phyloP scores from a whole-genome alignment of 2,329 filamentous ascomycete species.

The Nigrograna mackinnonii region DNA sequence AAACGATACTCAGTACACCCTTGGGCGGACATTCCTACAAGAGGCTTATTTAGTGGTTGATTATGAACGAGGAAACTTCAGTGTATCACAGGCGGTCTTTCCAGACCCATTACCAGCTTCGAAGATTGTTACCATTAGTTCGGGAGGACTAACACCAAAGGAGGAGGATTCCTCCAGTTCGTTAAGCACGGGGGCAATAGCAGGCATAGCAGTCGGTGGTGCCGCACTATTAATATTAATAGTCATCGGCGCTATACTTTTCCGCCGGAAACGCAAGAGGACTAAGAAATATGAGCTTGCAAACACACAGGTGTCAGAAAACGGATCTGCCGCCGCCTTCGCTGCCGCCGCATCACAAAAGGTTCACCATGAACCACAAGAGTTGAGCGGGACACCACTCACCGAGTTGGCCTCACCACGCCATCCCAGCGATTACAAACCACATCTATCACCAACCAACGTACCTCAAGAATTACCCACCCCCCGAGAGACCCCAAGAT shows the following conservation, averaged over 20 bases:
- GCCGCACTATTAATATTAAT: constrained; percentile 19
- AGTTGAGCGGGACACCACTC: constrained; percentile 13
- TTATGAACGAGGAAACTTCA: constrained; percentile 51
- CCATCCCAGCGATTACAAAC: constrained; percentile 16
- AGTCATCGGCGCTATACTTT: constrained; percentile 21
- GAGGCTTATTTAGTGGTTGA: constrained; percentile 60
- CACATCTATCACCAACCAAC: constrained; percentile 20
- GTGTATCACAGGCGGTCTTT: constrained; percentile 44
- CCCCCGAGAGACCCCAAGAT: constrained; percentile 17
- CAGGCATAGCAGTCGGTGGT: constrained; percentile 33
- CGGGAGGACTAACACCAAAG: constrained; percentile 7
- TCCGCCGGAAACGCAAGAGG: constrained; percentile 21
- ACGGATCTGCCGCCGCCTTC: background rate
- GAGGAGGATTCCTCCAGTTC: constrained; percentile 6
- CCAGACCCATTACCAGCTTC: constrained; percentile 32
- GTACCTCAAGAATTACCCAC: constrained; percentile 27
- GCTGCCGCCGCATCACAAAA: background rate
- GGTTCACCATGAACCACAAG: constrained; percentile 10
- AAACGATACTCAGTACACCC: constrained; percentile 59
- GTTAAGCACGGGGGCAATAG: constrained; percentile 31
- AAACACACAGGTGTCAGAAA: constrained; percentile 15
- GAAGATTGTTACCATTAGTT: constrained; percentile 29
- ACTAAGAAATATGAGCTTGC: constrained; percentile 16
- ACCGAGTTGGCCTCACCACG: constrained; percentile 18
- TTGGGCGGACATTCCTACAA: constrained; percentile 70